A percentile compares a stretch with the other conserved stretches of the same genome.
Evolutionary conservation across 345 rosid species (phyloP).

Genomic region (Carallia pectinifolia): DNA sequence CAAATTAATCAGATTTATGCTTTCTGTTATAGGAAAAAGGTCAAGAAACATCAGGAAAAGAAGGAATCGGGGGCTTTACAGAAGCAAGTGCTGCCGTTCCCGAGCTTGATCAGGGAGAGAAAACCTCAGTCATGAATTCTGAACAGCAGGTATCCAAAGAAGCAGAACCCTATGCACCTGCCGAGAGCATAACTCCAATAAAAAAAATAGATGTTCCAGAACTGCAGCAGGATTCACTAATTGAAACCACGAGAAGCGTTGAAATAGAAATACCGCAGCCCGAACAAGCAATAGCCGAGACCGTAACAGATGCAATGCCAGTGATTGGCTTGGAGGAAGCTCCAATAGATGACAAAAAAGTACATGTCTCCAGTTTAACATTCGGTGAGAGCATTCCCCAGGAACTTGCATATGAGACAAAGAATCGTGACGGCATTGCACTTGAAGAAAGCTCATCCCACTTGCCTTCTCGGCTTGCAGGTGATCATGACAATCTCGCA

Average conservation of each 20-base stretch:
- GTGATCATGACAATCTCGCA: slow-evolving; percentile 8
- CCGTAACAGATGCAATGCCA: slow-evolving; percentile 9
- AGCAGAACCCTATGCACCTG: no score
- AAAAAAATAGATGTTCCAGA: slow-evolving; percentile 14
- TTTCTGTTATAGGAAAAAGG: slow-evolving; percentile 35
- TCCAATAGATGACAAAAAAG: slow-evolving; percentile 18
- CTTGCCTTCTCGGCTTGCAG: slow-evolving; percentile 17
- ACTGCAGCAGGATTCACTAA: slow-evolving; percentile 21
- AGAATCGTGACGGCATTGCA: slow-evolving; percentile 11
- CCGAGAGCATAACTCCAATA: no score
- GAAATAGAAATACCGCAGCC: slow-evolving; percentile 23
- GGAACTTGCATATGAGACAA: slow-evolving; percentile 20
- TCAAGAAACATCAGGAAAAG: slow-evolving; percentile 18
- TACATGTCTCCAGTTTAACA: slow-evolving; percentile 11
- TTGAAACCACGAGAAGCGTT: slow-evolving; percentile 24
- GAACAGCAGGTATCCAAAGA: no score
- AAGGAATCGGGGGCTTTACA: slow-evolving; percentile 6
- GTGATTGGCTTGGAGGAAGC: slow-evolving; percentile 19
- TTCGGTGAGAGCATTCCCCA: slow-evolving; percentile 7
- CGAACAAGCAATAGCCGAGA: slow-evolving; percentile 25
- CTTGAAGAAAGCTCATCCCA: slow-evolving; percentile 18
- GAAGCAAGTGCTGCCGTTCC: slow-evolving; percentile 21
- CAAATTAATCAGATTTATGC: slow-evolving; percentile 10
- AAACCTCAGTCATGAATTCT: slow-evolving; percentile 16
- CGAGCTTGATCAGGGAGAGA: slow-evolving; percentile 24